Conservation (phyloP, 164 flowering plant genomes). For the Brasenia schreberi region DNA sequence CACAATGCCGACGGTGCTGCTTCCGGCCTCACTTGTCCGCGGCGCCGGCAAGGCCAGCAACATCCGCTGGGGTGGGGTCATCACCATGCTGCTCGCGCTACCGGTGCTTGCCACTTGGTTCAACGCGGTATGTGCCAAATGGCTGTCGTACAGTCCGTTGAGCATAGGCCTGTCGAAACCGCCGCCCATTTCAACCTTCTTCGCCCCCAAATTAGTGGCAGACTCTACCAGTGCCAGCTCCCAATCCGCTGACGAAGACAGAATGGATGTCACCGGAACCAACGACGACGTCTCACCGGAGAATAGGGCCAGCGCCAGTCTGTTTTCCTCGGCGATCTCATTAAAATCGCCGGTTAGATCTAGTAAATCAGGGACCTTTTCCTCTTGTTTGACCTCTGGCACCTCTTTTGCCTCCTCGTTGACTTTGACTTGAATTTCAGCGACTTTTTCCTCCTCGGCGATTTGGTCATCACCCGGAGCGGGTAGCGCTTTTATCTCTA, state of each 20-base stretch:
- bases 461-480: constrained; percentile 29
- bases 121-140: not conserved
- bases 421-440: constrained; percentile 12
- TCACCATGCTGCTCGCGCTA: constrained; percentile 64
- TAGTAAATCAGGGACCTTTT: constrained; percentile 26
- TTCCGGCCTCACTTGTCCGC: not conserved
- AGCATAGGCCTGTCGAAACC: constrained; percentile 29
- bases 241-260: constrained; percentile 55
- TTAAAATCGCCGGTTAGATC: constrained; percentile 25
- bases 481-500: constrained; percentile 48
- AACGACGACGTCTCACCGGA: constrained; percentile 24
- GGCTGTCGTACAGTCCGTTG: constrained; percentile 49
- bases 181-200: constrained; percentile 22
- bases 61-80: constrained; percentile 27
- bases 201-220: constrained; percentile 22
- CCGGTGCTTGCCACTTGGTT: constrained; percentile 4
- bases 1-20: constrained; percentile 4
- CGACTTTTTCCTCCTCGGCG: not conserved
- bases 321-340: constrained; percentile 24
- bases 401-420: constrained; percentile 1
- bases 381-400: constrained; percentile 15
- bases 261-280: constrained; percentile 35
- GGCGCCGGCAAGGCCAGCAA: constrained; percentile 28
- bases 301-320: constrained; percentile 57
- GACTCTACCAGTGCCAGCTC: constrained; percentile 47